phyloP scores from a whole-genome alignment of 306 rosid species.

The Rosa chinensis region DNA sequence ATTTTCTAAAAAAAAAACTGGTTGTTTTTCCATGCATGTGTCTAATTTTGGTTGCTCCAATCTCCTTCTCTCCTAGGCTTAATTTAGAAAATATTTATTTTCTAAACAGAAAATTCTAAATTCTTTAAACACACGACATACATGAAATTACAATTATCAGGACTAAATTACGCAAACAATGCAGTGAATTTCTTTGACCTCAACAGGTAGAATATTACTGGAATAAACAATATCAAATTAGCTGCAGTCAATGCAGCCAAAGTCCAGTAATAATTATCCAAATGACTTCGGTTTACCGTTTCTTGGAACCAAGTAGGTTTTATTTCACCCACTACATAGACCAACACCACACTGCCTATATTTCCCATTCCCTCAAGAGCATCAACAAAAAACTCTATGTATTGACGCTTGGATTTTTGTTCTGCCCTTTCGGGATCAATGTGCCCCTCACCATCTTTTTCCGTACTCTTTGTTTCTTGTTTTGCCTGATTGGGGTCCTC shows the following conservation, averaged over 20 bases:
- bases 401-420: not conserved
- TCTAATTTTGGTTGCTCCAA: no score
- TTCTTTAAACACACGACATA: no score
- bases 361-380: constrained; percentile 31
- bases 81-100: no score
- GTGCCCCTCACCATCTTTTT: not conserved
- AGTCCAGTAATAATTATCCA: constrained; percentile 39
- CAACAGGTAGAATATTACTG: not conserved
- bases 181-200: not conserved
- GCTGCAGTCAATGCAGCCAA: constrained; percentile 21
- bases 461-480: not conserved
- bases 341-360: constrained; percentile 28
- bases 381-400: not conserved
- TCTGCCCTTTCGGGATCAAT: not conserved
- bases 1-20: no score
- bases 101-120: no score
- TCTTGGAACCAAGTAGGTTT: constrained; percentile 41
- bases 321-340: constrained; percentile 8
- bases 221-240: constrained; percentile 13
- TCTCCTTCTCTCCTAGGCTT: no score
- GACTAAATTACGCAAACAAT: no score
- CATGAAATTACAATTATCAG: no score
- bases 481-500: not conserved
- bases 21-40: no score
- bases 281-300: constrained; percentile 34